Percentiles rank a stretch among this genome's conserved stretches.
These are phyloP conservation scores for Pulveroboletus frians DNA, from an alignment of 768 basidiomycete genomes.

Conservation along the genomic window DNA sequence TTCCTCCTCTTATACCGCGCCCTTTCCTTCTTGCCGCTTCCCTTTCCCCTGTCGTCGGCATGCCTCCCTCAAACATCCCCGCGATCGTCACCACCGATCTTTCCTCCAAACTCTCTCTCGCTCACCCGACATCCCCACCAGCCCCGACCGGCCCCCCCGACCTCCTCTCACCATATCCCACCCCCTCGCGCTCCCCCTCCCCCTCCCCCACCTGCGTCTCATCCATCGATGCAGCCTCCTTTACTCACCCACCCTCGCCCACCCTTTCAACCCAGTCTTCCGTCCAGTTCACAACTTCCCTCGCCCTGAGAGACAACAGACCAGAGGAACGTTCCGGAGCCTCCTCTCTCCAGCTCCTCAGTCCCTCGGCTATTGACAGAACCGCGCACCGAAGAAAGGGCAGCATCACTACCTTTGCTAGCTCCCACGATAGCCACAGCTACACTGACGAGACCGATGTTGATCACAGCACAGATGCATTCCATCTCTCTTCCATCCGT, in stretches of 20 bases:
- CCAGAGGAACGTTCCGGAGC: conserved; percentile 54
- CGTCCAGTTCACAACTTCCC: conserved; percentile 51
- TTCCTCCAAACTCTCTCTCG: conserved; percentile 27
- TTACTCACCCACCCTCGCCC: conserved; percentile 61
- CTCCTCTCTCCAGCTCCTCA: conserved; percentile 48
- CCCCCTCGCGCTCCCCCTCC: conserved; percentile 23
- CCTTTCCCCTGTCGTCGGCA: neutral
- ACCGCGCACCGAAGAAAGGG: conserved; percentile 46
- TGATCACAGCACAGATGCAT: conserved; percentile 34
- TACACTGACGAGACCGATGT: conserved; percentile 45
- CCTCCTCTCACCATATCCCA: conserved; percentile 22
- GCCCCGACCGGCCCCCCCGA: conserved; percentile 2
- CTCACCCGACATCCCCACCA: neutral
- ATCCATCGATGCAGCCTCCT: conserved; percentile 40
- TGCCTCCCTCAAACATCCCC: conserved; percentile 27
- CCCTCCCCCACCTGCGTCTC: conserved; percentile 31
- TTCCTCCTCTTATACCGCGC: conserved; percentile 5
- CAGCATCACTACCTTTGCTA: conserved; percentile 53
- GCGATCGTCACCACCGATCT: conserved; percentile 35
- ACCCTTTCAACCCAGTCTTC: conserved; percentile 66
- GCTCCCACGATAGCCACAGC: conserved; percentile 35
- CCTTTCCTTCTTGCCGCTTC: neutral
- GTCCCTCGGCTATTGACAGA: conserved; percentile 32
- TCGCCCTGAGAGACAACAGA: conserved; percentile 62
- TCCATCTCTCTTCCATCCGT: conserved; percentile 28